Evolutionary conservation across 352 stramenopile species (phyloP), one percentile per base, ranked within the genome.

Genomic region (Pythium phragmiticola): DNA sequence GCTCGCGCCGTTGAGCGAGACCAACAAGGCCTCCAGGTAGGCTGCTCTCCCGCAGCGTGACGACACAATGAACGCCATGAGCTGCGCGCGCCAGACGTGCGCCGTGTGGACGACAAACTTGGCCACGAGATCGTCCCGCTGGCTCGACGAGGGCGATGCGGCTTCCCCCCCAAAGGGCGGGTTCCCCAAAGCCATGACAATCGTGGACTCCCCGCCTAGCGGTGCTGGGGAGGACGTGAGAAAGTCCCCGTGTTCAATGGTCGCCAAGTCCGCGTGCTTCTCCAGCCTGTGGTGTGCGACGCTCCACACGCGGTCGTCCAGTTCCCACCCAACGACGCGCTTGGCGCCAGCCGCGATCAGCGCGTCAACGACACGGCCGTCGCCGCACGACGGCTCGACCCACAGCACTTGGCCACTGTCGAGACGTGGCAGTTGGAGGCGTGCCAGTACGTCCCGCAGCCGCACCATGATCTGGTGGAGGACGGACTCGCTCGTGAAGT

Each of bases 331-430:
- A 14, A 87, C 19, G 23, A 93, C 72, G 19, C 67, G 59, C 4
- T 42, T 70, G 3, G 73, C 82, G 21, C 82, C 79, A 33, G 63
- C 60, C 26, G 51, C 64, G 3, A 82, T n/a, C 2, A 93, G 60
- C 8, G 72, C 72, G 1, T 65, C 46, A 0, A 89, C 57, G 28
- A 93, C 77, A 41, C 81, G 70, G 0, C 82, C 84, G 54, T 90
- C 78, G 21, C 84, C 84, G 57, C 81, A 93, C 23, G 82, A 91
- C 12, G 84, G 84, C 55, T 93, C 84, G 17, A 93, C 72, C 76
- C 79, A 91, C 39, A 78, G 49, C 17, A 78, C 61, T 13, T 69
- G 46, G 6, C 69, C 57, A 28, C 52, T 70, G 7, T 60, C 43
- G 6, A 70, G 7, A 2, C 30, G 9, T 6, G 63, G 37, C 7